Percentiles rank a stretch among this genome's conserved stretches.
Evolutionary conservation across 2,329 filamentous ascomycete species (phyloP).

Genomic region (Ophiostoma ulmi): DNA sequence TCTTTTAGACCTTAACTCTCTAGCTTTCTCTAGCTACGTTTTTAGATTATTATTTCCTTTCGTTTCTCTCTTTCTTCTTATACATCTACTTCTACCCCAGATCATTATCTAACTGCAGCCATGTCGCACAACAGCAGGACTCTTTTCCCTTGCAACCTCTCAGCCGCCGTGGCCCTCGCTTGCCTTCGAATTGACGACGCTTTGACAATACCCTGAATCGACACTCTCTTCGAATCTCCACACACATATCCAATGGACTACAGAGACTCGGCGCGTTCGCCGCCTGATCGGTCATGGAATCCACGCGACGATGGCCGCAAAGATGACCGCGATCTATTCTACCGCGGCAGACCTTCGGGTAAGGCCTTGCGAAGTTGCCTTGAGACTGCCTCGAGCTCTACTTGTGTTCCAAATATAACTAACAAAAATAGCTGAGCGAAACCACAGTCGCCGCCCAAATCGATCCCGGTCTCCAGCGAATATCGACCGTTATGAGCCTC

Average conservation of each 20-base stretch:
- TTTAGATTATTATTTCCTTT: slow-evolving; percentile 28
- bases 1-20: neutral
- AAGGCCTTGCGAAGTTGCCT: slow-evolving; percentile 33
- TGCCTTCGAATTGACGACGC: neutral
- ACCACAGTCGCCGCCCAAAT: slow-evolving; percentile 47
- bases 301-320: slow-evolving; percentile 50
- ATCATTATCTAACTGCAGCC: slow-evolving; percentile 51
- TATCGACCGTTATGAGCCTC: slow-evolving; percentile 73
- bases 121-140: slow-evolving; percentile 48
- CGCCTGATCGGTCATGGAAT: slow-evolving; percentile 49
- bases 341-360: slow-evolving; percentile 67
- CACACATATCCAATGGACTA: slow-evolving; percentile 46
- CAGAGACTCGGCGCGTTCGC: slow-evolving; percentile 51
- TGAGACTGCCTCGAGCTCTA: neutral
- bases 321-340: slow-evolving; percentile 56
- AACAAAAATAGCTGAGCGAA: slow-evolving; percentile 45
- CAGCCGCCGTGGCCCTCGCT: neutral
- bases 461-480: slow-evolving; percentile 64
- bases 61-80: slow-evolving; percentile 35
- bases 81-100: neutral
- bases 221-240: neutral
- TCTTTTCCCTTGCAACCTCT: slow-evolving; percentile 26
- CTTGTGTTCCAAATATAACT: slow-evolving; percentile 36
- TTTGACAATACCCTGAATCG: neutral
- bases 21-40: slow-evolving; percentile 37